These are phyloP conservation scores for Mycena polygramma DNA, from an alignment of 768 basidiomycete species.

Conservation along the genomic window DNA sequence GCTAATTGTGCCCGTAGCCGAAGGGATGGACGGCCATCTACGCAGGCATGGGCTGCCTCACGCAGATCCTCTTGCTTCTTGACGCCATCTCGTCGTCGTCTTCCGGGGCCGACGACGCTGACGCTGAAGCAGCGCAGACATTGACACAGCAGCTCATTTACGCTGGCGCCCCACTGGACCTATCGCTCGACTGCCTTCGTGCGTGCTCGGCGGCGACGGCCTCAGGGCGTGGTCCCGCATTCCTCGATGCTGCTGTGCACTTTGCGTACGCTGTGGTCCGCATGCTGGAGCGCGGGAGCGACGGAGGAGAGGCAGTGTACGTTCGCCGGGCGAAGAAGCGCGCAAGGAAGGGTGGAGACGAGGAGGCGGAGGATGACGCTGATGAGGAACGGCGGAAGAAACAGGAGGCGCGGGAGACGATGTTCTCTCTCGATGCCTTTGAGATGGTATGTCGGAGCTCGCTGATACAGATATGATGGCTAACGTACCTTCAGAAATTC, in stretches of 20 bases:
- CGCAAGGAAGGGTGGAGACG: slow-evolving; percentile 20
- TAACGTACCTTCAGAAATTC: slow-evolving; percentile 75
- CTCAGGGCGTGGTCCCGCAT: slow-evolving; percentile 70
- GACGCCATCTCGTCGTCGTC: slow-evolving; percentile 74
- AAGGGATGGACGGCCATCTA: slow-evolving; percentile 95
- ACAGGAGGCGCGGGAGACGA: slow-evolving; percentile 81
- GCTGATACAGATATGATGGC: slow-evolving; percentile 17
- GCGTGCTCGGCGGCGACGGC: slow-evolving; percentile 82
- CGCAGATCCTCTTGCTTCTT: slow-evolving; percentile 90
- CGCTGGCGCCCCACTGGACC: slow-evolving; percentile 94
- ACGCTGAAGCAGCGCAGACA: slow-evolving; percentile 78
- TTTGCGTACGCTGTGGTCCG: slow-evolving; percentile 87
- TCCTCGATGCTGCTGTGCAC: slow-evolving; percentile 88
- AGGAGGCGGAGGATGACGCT: slow-evolving; percentile 45
- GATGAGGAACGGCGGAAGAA: slow-evolving; percentile 75
- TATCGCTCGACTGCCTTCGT: slow-evolving; percentile 82
- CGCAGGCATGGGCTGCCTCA: slow-evolving; percentile 93
- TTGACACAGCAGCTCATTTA: slow-evolving; percentile 94
- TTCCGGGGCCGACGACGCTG: slow-evolving; percentile 30
- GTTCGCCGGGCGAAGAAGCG: slow-evolving; percentile 2
- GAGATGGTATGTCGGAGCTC: slow-evolving; percentile 73
- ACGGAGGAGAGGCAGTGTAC: slow-evolving; percentile 72
- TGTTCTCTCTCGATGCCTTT: slow-evolving; percentile 93
- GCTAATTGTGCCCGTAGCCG: slow-evolving; percentile 65
- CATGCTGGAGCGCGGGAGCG: slow-evolving; percentile 92